Evolutionary conservation across 768 basidiomycete genomes (phyloP).

Genomic region (Tylopilus subfusipes): DNA sequence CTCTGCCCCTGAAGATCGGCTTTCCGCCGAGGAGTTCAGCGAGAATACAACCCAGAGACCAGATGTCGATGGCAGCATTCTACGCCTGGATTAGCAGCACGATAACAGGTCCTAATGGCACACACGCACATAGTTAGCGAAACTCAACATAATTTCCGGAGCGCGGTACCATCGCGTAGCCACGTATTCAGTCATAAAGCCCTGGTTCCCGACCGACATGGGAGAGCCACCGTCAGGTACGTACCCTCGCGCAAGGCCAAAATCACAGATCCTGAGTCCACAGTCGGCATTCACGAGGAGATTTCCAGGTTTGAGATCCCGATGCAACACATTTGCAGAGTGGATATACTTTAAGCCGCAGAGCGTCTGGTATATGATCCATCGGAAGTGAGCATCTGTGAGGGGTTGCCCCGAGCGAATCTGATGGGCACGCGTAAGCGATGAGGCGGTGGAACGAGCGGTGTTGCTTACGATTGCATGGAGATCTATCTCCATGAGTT

Average conservation of each 20-base stretch:
- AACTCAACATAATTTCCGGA: slow-evolving; percentile 98
- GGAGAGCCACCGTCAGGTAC: slow-evolving; percentile 79
- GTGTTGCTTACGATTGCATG: slow-evolving; percentile 81
- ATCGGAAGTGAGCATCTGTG: slow-evolving; percentile 92
- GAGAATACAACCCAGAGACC: slow-evolving; percentile 94
- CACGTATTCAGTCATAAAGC: slow-evolving; percentile 99
- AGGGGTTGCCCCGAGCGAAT: slow-evolving; percentile 85
- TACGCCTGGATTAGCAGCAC: slow-evolving; percentile 29
- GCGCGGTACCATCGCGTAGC: slow-evolving; percentile 98
- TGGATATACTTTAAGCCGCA: slow-evolving; percentile 99
- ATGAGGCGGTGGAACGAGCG: neutral
- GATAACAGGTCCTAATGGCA: neutral
- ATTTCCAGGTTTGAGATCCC: slow-evolving; percentile 94
- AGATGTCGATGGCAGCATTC: slow-evolving; percentile 91
- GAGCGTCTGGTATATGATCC: slow-evolving; percentile 96
- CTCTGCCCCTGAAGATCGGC: slow-evolving; percentile 95
- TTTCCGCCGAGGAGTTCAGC: slow-evolving; percentile 94
- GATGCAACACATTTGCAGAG: slow-evolving; percentile 93
- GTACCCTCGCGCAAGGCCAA: slow-evolving; percentile 93
- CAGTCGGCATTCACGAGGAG: slow-evolving; percentile 97
- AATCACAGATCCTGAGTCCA: slow-evolving; percentile 98
- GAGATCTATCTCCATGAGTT: slow-evolving; percentile 99
- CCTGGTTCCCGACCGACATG: slow-evolving; percentile 73
- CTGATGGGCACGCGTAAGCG: slow-evolving; percentile 34
- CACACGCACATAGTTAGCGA: slow-evolving; percentile 85